A percentile compares a stretch with the other conserved stretches of the same genome.
These are phyloP conservation scores for Thermochaetoides thermophila DNA, from an alignment of 495 filamentous ascomycete species.

Conservation along the genomic window DNA sequence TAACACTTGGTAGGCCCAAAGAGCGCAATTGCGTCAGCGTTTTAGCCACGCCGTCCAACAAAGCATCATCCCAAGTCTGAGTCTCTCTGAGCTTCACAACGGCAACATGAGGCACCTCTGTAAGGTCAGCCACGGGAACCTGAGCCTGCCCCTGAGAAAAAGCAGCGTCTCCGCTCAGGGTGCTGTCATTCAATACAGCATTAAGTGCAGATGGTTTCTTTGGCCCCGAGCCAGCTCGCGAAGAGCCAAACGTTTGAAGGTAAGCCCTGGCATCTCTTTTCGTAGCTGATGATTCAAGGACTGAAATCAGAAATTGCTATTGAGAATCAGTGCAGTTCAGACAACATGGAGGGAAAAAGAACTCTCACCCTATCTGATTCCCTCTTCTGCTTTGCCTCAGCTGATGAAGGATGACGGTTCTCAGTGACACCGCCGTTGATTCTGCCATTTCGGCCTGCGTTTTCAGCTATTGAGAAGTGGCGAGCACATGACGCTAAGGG, in stretches of 20 bases:
- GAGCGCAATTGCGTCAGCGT: conserved; percentile 71
- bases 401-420: conserved; percentile 20
- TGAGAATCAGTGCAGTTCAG: neutral
- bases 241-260: conserved; percentile 57
- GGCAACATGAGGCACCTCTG: conserved; percentile 57
- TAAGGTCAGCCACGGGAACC: conserved; percentile 17
- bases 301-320: conserved; percentile 69
- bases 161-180: too few species aligned
- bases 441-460: too few species aligned
- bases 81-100: conserved; percentile 71
- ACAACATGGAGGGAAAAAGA: conserved; percentile 4
- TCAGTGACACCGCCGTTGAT: too few species aligned
- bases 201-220: conserved; percentile 7
- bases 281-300: conserved; percentile 71
- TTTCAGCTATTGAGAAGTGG: conserved; percentile 6
- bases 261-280: conserved; percentile 85
- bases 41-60: conserved; percentile 58
- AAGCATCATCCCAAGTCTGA: conserved; percentile 49
- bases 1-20: conserved; percentile 64
- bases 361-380: conserved; percentile 24
- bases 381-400: conserved; percentile 29
- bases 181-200: conserved; percentile 16
- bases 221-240: neutral
- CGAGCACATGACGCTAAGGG: neutral
- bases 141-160: conserved; percentile 13